phyloP scores from a whole-genome alignment of 164 flowering plant species.

The Umbilicus rupestris region DNA sequence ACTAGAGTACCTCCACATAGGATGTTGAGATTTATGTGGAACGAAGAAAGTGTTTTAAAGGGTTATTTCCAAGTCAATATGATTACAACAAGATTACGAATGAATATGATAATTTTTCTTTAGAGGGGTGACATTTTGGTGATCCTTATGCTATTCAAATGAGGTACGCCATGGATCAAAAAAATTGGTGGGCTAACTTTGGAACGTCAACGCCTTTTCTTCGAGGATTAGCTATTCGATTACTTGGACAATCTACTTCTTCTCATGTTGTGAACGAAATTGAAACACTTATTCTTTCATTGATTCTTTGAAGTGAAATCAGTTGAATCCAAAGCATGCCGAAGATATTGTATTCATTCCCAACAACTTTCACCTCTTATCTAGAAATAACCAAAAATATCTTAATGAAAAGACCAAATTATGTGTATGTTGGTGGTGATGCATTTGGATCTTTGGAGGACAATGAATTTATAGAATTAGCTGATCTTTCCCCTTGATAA shows the following conservation, averaged over 20 bases:
- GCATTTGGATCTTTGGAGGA: neutral
- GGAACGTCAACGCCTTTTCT: neutral
- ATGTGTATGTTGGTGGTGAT: slow-evolving; percentile 8
- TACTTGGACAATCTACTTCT: slow-evolving; percentile 9
- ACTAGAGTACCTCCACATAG: too few relatives aligned
- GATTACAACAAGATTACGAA: too few relatives aligned
- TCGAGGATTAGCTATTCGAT: neutral
- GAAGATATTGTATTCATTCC: slow-evolving; percentile 7
- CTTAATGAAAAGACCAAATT: neutral
- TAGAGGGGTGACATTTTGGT: neutral
- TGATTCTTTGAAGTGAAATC: neutral
- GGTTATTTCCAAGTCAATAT: too few relatives aligned
- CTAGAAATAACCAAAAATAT: neutral
- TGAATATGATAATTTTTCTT: too few relatives aligned
- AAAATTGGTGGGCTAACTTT: too few relatives aligned
- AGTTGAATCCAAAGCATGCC: neutral
- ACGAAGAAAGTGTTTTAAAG: too few relatives aligned
- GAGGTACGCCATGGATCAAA: neutral
- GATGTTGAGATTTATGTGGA: too few relatives aligned
- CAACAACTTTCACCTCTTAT: neutral
- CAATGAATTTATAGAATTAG: neutral
- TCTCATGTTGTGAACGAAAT: slow-evolving; percentile 8
- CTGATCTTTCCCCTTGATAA: slow-evolving; percentile 9
- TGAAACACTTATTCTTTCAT: slow-evolving; percentile 8
- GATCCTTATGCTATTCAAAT: neutral